phyloP scores from a whole-genome alignment of 345 rosid species.

The Moricandia arvensis region DNA sequence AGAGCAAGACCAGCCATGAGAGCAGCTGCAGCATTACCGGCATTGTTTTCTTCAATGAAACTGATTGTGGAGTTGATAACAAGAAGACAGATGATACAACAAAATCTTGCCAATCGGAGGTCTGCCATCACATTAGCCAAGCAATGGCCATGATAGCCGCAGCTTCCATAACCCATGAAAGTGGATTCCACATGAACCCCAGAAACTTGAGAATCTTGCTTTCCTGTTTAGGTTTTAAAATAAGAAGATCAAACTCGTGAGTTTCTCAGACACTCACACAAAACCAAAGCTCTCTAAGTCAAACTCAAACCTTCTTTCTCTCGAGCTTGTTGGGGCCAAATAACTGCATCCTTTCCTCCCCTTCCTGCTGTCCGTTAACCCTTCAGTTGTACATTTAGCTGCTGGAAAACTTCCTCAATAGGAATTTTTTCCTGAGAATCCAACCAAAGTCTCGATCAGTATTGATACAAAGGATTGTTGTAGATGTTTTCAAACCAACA shows the following conservation, averaged over 20 bases:
- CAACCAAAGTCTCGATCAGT: not conserved
- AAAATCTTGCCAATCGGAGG: not conserved
- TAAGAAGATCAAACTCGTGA: not conserved
- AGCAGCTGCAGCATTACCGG: not conserved
- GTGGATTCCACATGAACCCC: not conserved
- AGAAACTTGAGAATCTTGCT: not conserved
- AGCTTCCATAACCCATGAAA: not conserved
- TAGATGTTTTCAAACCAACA: not conserved
- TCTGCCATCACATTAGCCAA: not conserved
- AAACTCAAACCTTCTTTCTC: not conserved
- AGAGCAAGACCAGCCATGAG: not conserved
- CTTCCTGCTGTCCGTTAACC: not conserved
- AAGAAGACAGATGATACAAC: not conserved
- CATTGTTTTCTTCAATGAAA: not conserved
- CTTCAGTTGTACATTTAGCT: not conserved
- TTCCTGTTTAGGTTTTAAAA: constrained; percentile 17
- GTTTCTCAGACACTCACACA: not conserved
- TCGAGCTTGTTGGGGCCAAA: not conserved
- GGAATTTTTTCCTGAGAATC: not conserved
- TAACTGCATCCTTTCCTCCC: not conserved
- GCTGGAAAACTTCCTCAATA: not conserved
- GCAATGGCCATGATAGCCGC: not conserved
- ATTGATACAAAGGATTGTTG: not conserved
- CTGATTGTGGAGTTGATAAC: not conserved
- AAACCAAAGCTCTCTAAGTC: constrained; percentile 12